Percentiles rank a stretch among this genome's conserved stretches.
phyloP scores from a whole-genome alignment of 768 basidiomycete species.

The Tylopilus rubrobrunneus region DNA sequence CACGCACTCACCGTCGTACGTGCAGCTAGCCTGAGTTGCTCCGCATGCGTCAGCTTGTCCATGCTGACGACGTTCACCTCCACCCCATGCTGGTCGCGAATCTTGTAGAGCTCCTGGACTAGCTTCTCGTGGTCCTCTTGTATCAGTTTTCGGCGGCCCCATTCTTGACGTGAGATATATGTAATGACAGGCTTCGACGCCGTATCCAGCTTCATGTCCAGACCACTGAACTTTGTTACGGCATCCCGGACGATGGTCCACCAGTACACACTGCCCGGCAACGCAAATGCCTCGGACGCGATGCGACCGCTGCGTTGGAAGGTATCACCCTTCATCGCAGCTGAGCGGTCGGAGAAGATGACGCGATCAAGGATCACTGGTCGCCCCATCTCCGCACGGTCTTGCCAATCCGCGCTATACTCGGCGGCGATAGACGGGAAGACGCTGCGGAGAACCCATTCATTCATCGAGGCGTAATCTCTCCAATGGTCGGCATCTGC shows the following conservation, averaged over 20 bases:
- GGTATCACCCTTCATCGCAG: conserved; percentile 69
- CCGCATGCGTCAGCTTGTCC: conserved; percentile 73
- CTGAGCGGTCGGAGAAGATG: conserved; percentile 80
- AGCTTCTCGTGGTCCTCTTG: conserved; percentile 74
- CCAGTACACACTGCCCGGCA: conserved; percentile 78
- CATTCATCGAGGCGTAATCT: conserved; percentile 89
- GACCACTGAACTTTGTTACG: conserved; percentile 67
- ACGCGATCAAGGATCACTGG: conserved; percentile 85
- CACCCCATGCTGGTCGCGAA: conserved; percentile 69
- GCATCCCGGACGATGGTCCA: conserved; percentile 77
- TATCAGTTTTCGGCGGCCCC: conserved; percentile 81
- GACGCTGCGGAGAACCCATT: conserved; percentile 73
- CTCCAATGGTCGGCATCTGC: conserved; percentile 78
- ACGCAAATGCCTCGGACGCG: conserved; percentile 67
- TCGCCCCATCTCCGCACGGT: conserved; percentile 64
- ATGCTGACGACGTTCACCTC: conserved; percentile 87
- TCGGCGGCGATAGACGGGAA: conserved; percentile 83
- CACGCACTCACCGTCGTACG: conserved; percentile 69
- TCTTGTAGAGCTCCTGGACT: conserved; percentile 65
- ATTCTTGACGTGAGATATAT: conserved; percentile 85
- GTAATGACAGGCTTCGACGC: conserved; percentile 79
- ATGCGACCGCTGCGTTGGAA: conserved; percentile 72
- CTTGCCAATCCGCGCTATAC: conserved; percentile 79
- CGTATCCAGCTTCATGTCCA: conserved; percentile 41
- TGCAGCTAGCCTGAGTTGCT: conserved; percentile 78